Evolutionary conservation across 2,329 filamentous ascomycete species (phyloP).

Genomic region (Pseudogymnoascus sp.): DNA sequence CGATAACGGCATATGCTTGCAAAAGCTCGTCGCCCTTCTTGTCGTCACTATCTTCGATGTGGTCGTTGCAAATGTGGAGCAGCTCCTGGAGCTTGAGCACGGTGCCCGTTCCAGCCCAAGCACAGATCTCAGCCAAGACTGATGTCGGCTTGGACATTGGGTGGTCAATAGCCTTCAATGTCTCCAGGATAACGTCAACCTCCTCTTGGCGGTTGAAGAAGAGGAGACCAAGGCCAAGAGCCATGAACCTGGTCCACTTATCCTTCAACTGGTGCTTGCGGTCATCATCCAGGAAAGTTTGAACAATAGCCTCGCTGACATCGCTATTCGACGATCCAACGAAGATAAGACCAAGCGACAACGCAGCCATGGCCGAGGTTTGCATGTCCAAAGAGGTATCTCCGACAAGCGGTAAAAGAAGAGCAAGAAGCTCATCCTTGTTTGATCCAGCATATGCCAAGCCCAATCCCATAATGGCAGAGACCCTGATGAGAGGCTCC

Average conservation of each 20-base stretch:
- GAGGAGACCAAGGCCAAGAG: slow-evolving; percentile 81
- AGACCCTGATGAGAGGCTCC: slow-evolving; percentile 69
- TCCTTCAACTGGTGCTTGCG: slow-evolving; percentile 85
- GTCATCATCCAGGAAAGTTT: slow-evolving; percentile 89
- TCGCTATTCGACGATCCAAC: slow-evolving; percentile 89
- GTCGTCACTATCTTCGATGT: slow-evolving; percentile 87
- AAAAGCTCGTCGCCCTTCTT: slow-evolving; percentile 94
- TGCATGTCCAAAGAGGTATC: slow-evolving; percentile 88
- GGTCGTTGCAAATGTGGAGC: slow-evolving; percentile 95
- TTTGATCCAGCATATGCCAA: slow-evolving; percentile 92
- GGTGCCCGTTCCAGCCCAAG: slow-evolving; percentile 94
- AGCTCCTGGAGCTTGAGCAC: slow-evolving; percentile 96
- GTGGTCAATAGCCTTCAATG: slow-evolving; percentile 92
- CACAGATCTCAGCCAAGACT: slow-evolving; percentile 90
- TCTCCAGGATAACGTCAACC: slow-evolving; percentile 96
- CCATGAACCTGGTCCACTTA: slow-evolving; percentile 97
- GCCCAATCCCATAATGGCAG: slow-evolving; percentile 92
- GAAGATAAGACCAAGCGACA: slow-evolving; percentile 83
- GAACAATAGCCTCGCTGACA: slow-evolving; percentile 85
- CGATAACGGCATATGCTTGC: slow-evolving; percentile 92
- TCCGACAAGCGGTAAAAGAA: slow-evolving; percentile 77
- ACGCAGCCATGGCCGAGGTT: slow-evolving; percentile 88
- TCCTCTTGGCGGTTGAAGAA: slow-evolving; percentile 98
- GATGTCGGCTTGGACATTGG: slow-evolving; percentile 95
- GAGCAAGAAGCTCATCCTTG: slow-evolving; percentile 78